phyloP scores from a whole-genome alignment of 805 yeast genomes.

The Wickerhamomyces ciferrii region DNA sequence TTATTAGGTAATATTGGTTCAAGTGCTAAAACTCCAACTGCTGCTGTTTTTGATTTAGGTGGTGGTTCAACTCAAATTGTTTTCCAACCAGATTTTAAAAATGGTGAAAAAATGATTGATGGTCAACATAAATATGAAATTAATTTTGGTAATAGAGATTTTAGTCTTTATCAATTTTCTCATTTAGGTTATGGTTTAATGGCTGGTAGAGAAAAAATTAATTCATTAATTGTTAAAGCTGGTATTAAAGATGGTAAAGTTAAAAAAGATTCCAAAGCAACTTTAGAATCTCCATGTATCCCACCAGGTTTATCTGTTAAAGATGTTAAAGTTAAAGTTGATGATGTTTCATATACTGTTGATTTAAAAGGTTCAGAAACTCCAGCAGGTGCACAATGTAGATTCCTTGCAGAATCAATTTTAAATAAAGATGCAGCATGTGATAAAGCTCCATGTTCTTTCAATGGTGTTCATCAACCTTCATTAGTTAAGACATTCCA shows the following conservation, averaged over 20 bases:
- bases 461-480: slow-evolving; percentile 97
- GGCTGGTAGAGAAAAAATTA: slow-evolving; percentile 86
- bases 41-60: slow-evolving; percentile 96
- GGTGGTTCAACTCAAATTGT: slow-evolving; percentile 99
- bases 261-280: slow-evolving; percentile 35
- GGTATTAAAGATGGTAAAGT: slow-evolving; percentile 37
- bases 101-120: slow-evolving; percentile 59
- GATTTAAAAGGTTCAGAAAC: slow-evolving; percentile 60
- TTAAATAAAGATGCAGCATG: slow-evolving; percentile 83
- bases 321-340: slow-evolving; percentile 55
- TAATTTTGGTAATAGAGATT: slow-evolving; percentile 76
- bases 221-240: slow-evolving; percentile 54
- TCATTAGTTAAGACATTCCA: slow-evolving; percentile 76
- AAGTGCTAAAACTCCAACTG: slow-evolving; percentile 69
- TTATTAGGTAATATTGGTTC: slow-evolving; percentile 90
- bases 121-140: slow-evolving; percentile 87
- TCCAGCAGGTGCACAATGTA: slow-evolving; percentile 80
- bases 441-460: slow-evolving; percentile 77
- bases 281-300: slow-evolving; percentile 76
- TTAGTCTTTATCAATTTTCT: slow-evolving; percentile 84
- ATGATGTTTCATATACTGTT: slow-evolving; percentile 43
- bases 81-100: slow-evolving; percentile 79
- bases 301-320: slow-evolving; percentile 70
- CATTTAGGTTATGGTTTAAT: slow-evolving; percentile 95
- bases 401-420: slow-evolving; percentile 74